These are phyloP conservation scores for Gossypium trilobum DNA, from an alignment of 441 rosid genomes.

Conservation along the genomic window DNA sequence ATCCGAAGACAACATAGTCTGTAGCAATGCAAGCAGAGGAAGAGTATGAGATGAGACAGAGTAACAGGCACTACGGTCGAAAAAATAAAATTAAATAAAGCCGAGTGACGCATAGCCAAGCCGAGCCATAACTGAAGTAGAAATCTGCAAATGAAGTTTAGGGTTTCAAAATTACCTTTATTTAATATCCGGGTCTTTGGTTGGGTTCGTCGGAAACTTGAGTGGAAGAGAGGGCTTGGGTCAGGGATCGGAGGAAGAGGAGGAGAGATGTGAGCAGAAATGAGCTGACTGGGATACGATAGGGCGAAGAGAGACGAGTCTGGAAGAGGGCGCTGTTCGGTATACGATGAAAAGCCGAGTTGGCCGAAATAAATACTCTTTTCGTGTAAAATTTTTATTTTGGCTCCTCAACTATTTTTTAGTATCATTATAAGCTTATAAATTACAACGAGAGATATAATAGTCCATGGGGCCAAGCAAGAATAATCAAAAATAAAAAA, in stretches of 20 bases:
- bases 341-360: no score
- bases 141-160: not conserved
- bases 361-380: no score
- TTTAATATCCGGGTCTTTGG: not conserved
- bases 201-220: not conserved
- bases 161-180: not conserved
- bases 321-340: no score
- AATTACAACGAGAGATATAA: no score
- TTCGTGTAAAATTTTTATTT: no score
- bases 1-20: constrained; percentile 7
- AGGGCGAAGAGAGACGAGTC: no score
- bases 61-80: not conserved
- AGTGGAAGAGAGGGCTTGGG: not conserved
- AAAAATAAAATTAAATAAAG: not conserved
- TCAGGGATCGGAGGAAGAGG: not conserved
- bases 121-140: not conserved
- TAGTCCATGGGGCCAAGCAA: no score
- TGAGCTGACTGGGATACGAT: no score
- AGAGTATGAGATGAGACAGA: not conserved
- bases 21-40: not conserved
- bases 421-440: no score
- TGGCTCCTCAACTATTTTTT: no score
- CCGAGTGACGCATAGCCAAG: not conserved
- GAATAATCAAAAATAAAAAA: no score
- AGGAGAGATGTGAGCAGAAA: not conserved